A percentile compares a stretch with the other conserved stretches of the same genome.
Evolutionary conservation across 208 protist species (phyloP).

Genomic region (Leishmania mexicana): DNA sequence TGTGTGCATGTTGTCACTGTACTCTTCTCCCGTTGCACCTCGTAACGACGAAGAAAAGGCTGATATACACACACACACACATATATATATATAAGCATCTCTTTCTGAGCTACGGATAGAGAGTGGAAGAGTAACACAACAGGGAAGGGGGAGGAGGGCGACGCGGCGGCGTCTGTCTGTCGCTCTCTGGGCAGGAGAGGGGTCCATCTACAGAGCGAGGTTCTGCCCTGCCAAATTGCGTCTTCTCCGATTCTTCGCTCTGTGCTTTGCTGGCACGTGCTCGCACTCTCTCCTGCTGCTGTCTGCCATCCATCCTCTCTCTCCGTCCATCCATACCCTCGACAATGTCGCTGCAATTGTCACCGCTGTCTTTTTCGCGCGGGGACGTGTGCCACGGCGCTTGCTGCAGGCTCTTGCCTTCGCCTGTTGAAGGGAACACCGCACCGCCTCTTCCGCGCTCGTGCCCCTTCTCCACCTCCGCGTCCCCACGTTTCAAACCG

Average conservation of each 20-base stretch:
- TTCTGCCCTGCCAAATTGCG: background rate
- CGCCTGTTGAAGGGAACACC: background rate
- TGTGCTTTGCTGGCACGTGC: background rate
- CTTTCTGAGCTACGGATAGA: background rate
- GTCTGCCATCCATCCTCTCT: background rate
- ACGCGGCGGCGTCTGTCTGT: background rate
- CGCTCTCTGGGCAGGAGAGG: background rate
- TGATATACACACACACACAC: too few species aligned
- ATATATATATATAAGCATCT: background rate
- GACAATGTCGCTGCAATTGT: background rate
- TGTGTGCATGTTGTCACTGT: background rate
- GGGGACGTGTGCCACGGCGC: background rate
- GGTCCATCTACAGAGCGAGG: background rate
- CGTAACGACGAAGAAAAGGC: too few species aligned
- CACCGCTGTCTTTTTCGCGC: background rate
- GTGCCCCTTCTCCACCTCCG: background rate
- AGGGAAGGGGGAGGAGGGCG: background rate
- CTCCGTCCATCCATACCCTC: background rate
- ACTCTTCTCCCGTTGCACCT: too few species aligned
- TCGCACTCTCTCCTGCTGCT: background rate
- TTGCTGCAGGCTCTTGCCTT: background rate
- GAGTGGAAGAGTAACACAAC: background rate
- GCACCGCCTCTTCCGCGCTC: background rate
- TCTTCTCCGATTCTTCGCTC: background rate
- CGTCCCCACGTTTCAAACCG: background rate